phyloP scores from a whole-genome alignment of 2,329 filamentous ascomycete genomes.

The Venturia aucupariae region DNA sequence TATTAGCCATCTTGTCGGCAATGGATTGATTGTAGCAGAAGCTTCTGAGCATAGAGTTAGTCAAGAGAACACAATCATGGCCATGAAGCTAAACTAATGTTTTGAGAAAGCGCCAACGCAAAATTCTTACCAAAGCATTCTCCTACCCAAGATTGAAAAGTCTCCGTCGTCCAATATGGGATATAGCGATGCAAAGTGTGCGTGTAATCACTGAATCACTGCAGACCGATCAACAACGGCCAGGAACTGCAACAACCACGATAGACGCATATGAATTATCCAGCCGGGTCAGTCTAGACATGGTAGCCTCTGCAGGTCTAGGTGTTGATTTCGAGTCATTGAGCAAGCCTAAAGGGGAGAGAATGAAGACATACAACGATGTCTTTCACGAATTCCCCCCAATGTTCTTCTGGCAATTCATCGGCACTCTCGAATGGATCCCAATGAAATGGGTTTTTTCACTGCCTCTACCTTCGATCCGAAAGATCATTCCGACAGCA shows the following conservation, averaged over 20 bases:
- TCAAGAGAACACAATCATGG: background rate
- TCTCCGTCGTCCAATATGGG: conserved; percentile 39
- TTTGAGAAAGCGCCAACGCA: conserved; percentile 32
- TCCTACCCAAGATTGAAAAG: conserved; percentile 42
- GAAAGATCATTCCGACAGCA: conserved; percentile 36
- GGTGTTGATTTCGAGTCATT: conserved; percentile 47
- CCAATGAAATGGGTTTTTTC: conserved; percentile 47
- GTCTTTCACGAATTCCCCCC: conserved; percentile 41
- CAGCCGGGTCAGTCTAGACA: conserved; percentile 46
- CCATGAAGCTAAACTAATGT: background rate
- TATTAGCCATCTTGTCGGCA: conserved; percentile 50
- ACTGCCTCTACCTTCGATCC: conserved; percentile 53
- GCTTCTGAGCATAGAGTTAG: conserved; percentile 72
- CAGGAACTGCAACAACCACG: background rate
- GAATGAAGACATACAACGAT: conserved; percentile 41
- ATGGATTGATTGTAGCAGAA: conserved; percentile 70
- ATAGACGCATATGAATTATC: conserved; percentile 7
- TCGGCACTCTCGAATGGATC: background rate
- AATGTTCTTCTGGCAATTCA: conserved; percentile 42
- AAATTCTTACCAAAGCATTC: conserved; percentile 40
- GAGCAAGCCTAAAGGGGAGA: conserved; percentile 39
- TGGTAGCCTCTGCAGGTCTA: conserved; percentile 49
- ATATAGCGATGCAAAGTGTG: conserved; percentile 27
- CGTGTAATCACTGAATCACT: conserved; percentile 22
- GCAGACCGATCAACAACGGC: background rate